phyloP scores from a whole-genome alignment of 306 rosid species.

The Prunus fruticosa region DNA sequence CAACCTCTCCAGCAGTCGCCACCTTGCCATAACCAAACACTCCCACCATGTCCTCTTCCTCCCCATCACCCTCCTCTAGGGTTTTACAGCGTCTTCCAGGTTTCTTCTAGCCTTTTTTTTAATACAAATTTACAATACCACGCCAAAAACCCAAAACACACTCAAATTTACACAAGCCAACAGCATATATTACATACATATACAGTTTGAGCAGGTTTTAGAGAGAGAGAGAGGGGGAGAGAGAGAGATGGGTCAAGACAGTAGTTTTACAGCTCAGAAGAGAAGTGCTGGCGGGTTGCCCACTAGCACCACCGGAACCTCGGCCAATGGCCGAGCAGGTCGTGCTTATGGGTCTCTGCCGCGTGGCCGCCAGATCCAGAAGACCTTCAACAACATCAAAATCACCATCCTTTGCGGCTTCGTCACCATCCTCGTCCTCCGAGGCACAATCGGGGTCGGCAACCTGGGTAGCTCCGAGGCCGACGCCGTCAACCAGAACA shows the following conservation, averaged over 20 bases:
- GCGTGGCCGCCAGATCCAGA: conserved; percentile 91
- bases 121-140: neutral
- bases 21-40: neutral
- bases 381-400: conserved; percentile 87
- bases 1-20: neutral
- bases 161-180: neutral
- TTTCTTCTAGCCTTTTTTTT: neutral
- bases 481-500: conserved; percentile 63
- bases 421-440: conserved; percentile 92
- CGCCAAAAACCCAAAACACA: neutral
- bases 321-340: conserved; percentile 28
- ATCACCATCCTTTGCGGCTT: conserved; percentile 92
- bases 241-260: conserved; percentile 55
- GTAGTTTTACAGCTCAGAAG: conserved; percentile 48
- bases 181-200: too few relatives aligned
- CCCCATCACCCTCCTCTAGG: neutral
- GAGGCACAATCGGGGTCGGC: conserved; percentile 91
- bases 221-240: neutral
- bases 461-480: conserved; percentile 61
- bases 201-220: neutral
- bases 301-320: conserved; percentile 30
- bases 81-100: neutral
- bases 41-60: neutral
- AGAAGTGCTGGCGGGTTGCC: conserved; percentile 30
- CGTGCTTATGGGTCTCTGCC: conserved; percentile 24